A percentile compares a stretch with the other conserved stretches of the same genome.
Evolutionary conservation across 2,329 filamentous ascomycete species (phyloP).

Genomic region (Tolypocladium inflatum): DNA sequence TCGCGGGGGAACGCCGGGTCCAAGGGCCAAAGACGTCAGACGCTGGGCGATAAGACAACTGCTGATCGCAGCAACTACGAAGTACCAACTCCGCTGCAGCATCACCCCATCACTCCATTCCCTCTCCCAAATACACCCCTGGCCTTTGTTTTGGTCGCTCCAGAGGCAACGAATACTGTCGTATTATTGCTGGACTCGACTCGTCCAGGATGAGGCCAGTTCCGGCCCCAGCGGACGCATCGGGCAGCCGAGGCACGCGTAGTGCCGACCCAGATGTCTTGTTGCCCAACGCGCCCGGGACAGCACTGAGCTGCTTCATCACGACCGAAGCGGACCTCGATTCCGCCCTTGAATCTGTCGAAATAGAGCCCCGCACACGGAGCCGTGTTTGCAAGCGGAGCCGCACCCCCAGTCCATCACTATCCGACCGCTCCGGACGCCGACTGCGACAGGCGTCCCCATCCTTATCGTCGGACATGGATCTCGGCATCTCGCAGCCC

Average conservation of each 20-base stretch:
- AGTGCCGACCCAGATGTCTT: conserved; percentile 3
- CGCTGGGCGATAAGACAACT: background rate
- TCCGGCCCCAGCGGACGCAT: conserved; percentile 4
- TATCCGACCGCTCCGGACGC: background rate
- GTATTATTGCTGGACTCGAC: background rate
- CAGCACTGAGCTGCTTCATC: conserved; percentile 24
- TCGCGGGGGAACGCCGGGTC: background rate
- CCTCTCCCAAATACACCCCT: background rate
- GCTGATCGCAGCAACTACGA: background rate
- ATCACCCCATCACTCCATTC: background rate
- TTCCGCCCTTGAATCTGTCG: conserved; percentile 6
- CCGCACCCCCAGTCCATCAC: conserved; percentile 1
- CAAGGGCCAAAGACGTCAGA: background rate
- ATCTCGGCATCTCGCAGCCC: conserved; percentile 12
- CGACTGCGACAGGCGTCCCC: background rate
- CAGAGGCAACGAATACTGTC: background rate
- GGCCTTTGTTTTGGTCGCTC: background rate
- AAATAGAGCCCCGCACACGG: conserved; percentile 5
- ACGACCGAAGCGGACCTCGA: conserved; percentile 23
- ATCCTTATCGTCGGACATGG: conserved; percentile 5
- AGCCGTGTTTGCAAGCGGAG: conserved; percentile 12
- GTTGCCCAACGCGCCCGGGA: conserved; percentile 7
- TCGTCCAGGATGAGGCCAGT: conserved; percentile 9
- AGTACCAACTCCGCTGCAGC: background rate
- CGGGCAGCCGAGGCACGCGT: background rate